Evolutionary conservation across 129 eudicot species (phyloP).

Genomic region (Flaveria bidentis): DNA sequence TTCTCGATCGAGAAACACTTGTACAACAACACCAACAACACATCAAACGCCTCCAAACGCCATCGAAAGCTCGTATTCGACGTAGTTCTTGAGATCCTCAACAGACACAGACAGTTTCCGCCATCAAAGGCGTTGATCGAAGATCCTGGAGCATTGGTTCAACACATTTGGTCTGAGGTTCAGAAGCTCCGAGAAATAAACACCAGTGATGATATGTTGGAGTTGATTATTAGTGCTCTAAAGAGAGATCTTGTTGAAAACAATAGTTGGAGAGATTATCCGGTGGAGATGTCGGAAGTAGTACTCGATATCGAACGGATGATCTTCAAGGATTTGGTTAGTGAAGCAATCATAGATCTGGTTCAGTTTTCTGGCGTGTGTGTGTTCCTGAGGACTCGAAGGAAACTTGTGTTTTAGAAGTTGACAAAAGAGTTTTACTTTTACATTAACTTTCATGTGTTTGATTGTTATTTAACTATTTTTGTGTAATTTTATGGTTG

Average conservation of each 20-base stretch:
- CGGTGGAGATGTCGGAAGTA: constrained; percentile 61
- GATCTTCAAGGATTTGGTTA: constrained; percentile 77
- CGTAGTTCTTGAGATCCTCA: constrained; percentile 54
- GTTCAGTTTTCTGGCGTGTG: constrained; percentile 45
- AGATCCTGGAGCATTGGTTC: constrained; percentile 20
- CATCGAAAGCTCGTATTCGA: constrained; percentile 75
- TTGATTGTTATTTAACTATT: too few species aligned
- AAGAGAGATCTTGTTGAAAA: constrained; percentile 58
- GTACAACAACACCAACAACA: constrained; percentile 43
- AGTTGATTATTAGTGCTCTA: constrained; percentile 51
- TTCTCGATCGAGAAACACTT: constrained; percentile 62
- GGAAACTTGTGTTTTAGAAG: constrained; percentile 71
- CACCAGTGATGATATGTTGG: constrained; percentile 44
- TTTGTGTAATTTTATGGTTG: not conserved
- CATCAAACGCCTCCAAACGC: constrained; percentile 49
- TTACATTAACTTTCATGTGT: not conserved
- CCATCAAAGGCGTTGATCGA: constrained; percentile 58
- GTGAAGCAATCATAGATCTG: constrained; percentile 63
- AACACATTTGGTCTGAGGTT: constrained; percentile 68
- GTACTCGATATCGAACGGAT: constrained; percentile 71
- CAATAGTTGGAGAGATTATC: constrained; percentile 66
- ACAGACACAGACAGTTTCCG: constrained; percentile 49
- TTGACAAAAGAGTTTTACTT: not conserved
- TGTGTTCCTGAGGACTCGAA: constrained; percentile 43
- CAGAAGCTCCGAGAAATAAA: constrained; percentile 53